These are phyloP conservation scores for Maudiozyma humilis DNA, from an alignment of 1,139 yeast genomes.

Conservation along the genomic window DNA sequence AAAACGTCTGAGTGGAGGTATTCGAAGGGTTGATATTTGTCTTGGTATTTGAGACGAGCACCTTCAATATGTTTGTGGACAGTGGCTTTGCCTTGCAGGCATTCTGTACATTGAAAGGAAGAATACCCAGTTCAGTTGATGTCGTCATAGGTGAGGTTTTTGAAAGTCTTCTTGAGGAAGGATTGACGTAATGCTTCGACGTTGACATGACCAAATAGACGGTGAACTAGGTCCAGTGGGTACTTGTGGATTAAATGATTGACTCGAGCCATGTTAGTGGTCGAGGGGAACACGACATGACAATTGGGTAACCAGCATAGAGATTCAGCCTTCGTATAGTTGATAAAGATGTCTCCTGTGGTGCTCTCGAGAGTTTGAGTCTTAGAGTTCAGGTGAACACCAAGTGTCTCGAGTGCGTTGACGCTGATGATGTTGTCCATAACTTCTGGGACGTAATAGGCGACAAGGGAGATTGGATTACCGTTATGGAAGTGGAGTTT, in stretches of 20 bases:
- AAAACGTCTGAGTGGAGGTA: constrained; percentile 1
- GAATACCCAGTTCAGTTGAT: not conserved
- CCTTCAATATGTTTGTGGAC: constrained; percentile 1
- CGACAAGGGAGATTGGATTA: no score
- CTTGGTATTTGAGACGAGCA: not conserved
- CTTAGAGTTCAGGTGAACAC: no score
- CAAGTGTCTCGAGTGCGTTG: no score
- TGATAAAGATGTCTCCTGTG: no score
- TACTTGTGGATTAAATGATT: not conserved
- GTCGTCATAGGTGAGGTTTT: not conserved
- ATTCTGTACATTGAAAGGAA: not conserved
- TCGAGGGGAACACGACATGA: not conserved
- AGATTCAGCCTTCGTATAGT: no score
- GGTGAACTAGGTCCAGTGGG: not conserved
- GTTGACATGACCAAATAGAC: constrained; percentile 1
- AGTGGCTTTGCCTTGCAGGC: not conserved
- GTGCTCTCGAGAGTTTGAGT: no score
- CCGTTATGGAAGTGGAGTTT: no score
- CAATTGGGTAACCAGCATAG: not conserved
- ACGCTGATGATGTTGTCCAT: no score
- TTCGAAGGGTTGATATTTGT: not conserved
- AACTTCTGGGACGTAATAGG: no score
- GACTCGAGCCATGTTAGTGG: not conserved
- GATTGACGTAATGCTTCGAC: not conserved
- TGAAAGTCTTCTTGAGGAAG: not conserved